Base-by-base conservation (phyloP, 2,329 filamentous ascomycete species). In the Xylariaceae sp. region DNA sequence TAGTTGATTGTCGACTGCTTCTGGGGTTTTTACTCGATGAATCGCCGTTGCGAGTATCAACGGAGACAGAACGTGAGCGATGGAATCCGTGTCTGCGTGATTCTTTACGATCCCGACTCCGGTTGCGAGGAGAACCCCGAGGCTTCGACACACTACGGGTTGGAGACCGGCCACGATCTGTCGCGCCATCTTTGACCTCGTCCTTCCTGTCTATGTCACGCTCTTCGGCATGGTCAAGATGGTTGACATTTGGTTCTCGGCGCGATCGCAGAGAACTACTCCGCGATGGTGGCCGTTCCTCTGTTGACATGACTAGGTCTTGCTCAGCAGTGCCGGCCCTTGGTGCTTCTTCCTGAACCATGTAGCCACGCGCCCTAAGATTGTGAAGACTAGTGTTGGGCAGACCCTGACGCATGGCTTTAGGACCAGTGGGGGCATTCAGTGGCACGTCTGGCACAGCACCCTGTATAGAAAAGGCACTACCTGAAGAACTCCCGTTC, bases 381-480 rank as follows among this genome's bases (percentile, higher is more conserved):
- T 87, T 81, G 56, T 84, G 80, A 46, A 88, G 80, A 58, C 87
- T 89, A 49, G 86, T 91, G 67, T 95, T 95, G 45, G 89, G 87
- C 11, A 90, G 75, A 30, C 90, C 90, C 69, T 94, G 87, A 55
- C 92, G 82, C 89, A 97, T 95, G 15, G 94, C 94, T 70, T 94
- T 91, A 42, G 94, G 94, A 10, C 91, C 94, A 47, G 87, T 95
- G 27, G 94, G 94, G 27, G 94, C 94, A 71, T 78, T 89, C 71
- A 83, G 68, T 40, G 82, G 82, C 45, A 76, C 71, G 55, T 72
- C 71, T 18, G 67, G 67, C 19, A 60, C 56, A 52, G 55, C 50
- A 48, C 58, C 55, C 45, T 59, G 57, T 36, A 51, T 51, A 44
- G 55, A 57, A 50, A 58, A 48, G 36, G 57, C 56, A 50, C 56